A percentile compares a stretch with the other conserved stretches of the same genome.
phyloP scores from a whole-genome alignment of 495 filamentous ascomycete genomes.

The Sordaria brevicollis region DNA sequence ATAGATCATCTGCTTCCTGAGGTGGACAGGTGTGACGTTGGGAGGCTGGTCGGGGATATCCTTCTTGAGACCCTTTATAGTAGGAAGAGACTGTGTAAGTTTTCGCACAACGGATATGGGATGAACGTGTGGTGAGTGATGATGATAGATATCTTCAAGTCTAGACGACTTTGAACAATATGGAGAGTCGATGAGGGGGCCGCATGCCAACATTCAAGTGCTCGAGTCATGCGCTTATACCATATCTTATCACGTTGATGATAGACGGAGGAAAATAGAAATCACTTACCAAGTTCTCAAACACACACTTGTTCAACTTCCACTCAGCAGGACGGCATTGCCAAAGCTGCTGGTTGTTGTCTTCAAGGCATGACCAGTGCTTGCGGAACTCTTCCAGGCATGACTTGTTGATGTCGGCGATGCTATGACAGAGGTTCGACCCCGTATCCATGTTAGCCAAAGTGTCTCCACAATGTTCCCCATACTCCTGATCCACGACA shows the following conservation, averaged over 20 bases:
- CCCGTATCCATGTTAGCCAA: not conserved
- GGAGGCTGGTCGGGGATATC: conserved; percentile 75
- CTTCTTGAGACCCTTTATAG: conserved; percentile 72
- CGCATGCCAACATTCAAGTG: not conserved
- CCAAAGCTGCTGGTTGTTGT: conserved; percentile 94
- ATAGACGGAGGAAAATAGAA: not conserved
- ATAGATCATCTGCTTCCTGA: conserved; percentile 69
- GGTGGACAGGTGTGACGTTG: conserved; percentile 69
- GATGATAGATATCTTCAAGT: not conserved
- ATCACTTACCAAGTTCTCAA: conserved; percentile 76
- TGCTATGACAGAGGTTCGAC: conserved; percentile 33
- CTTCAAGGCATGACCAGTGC: conserved; percentile 92
- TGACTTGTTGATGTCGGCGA: conserved; percentile 92
- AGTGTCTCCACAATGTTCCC: not conserved
- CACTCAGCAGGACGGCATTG: conserved; percentile 75
- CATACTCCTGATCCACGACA: not conserved
- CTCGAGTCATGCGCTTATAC: not conserved
- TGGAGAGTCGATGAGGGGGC: not conserved
- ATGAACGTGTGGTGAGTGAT: not conserved
- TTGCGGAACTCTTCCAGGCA: conserved; percentile 82
- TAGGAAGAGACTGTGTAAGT: not conserved
- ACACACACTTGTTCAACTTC: conserved; percentile 84
- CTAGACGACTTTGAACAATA: not conserved
- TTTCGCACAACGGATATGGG: not conserved
- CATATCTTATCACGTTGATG: not conserved